A percentile compares a stretch with the other conserved stretches of the same genome.
These are phyloP conservation scores for Xylaria acuta DNA, from an alignment of 495 filamentous ascomycete species.

Conservation along the genomic window DNA sequence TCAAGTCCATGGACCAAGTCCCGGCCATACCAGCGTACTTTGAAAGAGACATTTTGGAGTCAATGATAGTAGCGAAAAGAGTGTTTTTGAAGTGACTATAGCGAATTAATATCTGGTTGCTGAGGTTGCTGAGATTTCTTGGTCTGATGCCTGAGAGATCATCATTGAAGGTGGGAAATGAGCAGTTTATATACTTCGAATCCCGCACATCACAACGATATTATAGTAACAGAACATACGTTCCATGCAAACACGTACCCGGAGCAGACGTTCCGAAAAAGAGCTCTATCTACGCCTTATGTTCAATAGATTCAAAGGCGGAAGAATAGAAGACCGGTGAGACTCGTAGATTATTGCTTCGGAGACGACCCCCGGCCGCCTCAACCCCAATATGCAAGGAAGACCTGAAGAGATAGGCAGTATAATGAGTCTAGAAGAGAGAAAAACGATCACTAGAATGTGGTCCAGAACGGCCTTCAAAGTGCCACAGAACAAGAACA, in stretches of 20 bases:
- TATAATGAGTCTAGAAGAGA: too few species aligned
- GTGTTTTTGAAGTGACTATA: not conserved
- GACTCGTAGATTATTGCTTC: not conserved
- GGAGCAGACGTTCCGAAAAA: not conserved
- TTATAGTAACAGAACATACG: not conserved
- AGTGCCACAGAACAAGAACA: slow-evolving; percentile 1
- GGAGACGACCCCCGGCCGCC: not conserved
- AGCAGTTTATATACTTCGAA: slow-evolving; percentile 12
- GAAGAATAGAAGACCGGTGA: not conserved
- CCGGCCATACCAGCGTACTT: slow-evolving; percentile 19
- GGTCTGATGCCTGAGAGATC: not conserved
- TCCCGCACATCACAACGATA: not conserved
- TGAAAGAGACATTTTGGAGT: slow-evolving; percentile 10
- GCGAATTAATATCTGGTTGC: not conserved
- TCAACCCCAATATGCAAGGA: not conserved
- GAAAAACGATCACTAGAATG: not conserved
- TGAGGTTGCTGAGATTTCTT: not conserved
- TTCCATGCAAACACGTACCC: not conserved
- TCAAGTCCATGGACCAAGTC: slow-evolving; percentile 14
- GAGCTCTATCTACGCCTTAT: not conserved
- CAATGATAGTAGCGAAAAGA: not conserved
- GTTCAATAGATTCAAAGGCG: not conserved
- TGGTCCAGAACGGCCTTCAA: not conserved
- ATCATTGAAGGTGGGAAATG: not conserved
- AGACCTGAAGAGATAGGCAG: not conserved